Percentiles rank a stretch among this genome's conserved stretches.
phyloP scores from a whole-genome alignment of 2,329 filamentous ascomycete genomes.

The Periconia sp. region DNA sequence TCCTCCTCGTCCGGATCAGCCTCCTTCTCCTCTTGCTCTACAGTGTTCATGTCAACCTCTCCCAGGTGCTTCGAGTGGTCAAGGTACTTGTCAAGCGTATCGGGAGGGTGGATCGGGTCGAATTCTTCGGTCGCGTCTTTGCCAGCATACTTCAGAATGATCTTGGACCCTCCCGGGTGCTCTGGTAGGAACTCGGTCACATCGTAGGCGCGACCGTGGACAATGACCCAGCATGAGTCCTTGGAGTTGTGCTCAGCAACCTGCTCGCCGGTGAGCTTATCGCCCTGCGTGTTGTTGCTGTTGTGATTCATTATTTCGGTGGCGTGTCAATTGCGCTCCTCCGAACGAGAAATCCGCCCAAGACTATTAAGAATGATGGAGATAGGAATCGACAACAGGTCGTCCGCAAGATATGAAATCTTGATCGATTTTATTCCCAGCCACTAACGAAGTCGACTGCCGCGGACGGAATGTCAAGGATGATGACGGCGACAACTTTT shows the following conservation, averaged over 20 bases:
- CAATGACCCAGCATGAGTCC: conserved; percentile 78
- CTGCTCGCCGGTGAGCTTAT: conserved; percentile 53
- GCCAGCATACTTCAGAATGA: conserved; percentile 84
- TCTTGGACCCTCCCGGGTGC: conserved; percentile 74
- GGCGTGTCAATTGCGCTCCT: no score
- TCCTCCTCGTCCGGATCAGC: conserved; percentile 70
- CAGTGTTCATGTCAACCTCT: conserved; percentile 45
- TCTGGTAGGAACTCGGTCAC: conserved; percentile 69
- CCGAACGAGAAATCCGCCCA: no score
- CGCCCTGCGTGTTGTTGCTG: conserved; percentile 48
- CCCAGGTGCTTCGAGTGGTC: conserved; percentile 50
- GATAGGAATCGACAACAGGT: conserved; percentile 2
- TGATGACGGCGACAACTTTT: conserved; percentile 35
- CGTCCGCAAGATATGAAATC: neutral
- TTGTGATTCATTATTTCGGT: conserved; percentile 50
- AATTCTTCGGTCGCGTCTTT: conserved; percentile 56
- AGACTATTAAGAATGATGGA: neutral
- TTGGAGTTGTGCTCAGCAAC: conserved; percentile 77
- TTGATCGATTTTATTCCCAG: conserved; percentile 21
- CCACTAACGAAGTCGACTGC: conserved; percentile 22
- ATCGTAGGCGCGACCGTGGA: conserved; percentile 72
- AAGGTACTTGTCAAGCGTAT: conserved; percentile 52
- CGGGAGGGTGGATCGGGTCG: conserved; percentile 59
- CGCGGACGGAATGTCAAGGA: conserved; percentile 33
- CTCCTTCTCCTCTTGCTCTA: conserved; percentile 42